Base-by-base conservation (phyloP, 768 basidiomycete genomes). In the Tulasnella sp. region DNA sequence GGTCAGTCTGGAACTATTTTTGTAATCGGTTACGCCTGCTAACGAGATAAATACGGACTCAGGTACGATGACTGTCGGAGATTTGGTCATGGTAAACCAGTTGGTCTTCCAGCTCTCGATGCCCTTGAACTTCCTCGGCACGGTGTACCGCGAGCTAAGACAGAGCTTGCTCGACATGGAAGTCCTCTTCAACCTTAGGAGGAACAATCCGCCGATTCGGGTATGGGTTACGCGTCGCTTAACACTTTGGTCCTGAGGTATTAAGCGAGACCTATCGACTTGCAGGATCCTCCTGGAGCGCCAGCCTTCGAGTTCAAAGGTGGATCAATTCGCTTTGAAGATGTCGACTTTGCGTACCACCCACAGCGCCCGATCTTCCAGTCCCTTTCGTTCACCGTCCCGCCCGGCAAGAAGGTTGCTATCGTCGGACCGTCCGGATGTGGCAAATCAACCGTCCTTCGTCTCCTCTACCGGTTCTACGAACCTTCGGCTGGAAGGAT, bases 81-180 rank as follows among this genome's bases (percentile, higher is more conserved):
- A 99, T 83, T 90, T 99, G 19, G 98, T 99, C 82, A 99, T 99
- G 97, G 93, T 98, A 82, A 99, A 99, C 85, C 97, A 98, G 84
- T 89, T 99, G 36, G 96, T 99, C 44, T 99, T 99, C 88, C 98
- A 99, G 84, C 87, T 99, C 0, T 98, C 96, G 0, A 87, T 99
- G 42, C 98, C 98, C 4, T 91, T 99, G 80, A 99, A 99, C 86
- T 99, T 99, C 86, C 87, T 99, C 80, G 98, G 95, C 0, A 95
- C 96, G 1, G 97, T 99, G 75, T 99, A 99, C 83, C 94, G 98
- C 73, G 98, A 99, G 84, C 90, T 99, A 85, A 88, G 96, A 58
- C 98, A 99, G 84, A 97, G 96, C 84, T 86, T 99, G 58, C 89
- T 99, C 72, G 98, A 99, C 85, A 98, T 99, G 97, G 97, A 98